Percentiles rank a stretch among this genome's conserved stretches.
phyloP scores from a whole-genome alignment of 2,329 filamentous ascomycete genomes.

The Pseudogymnoascus pannorum region DNA sequence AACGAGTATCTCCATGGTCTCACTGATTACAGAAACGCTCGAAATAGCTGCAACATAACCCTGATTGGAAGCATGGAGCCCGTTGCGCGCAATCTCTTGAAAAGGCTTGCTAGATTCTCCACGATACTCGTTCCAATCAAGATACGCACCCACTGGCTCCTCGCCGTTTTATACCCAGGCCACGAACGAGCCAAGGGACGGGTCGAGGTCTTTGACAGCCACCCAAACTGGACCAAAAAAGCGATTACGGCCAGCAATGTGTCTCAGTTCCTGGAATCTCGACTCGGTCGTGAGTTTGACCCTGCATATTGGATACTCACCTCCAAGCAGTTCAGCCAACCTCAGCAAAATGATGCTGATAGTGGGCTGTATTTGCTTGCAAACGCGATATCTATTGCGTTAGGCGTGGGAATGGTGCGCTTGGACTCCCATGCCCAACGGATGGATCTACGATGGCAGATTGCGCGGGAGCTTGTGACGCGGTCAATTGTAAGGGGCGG shows the following conservation, averaged over 20 bases:
- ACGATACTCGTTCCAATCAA: not conserved
- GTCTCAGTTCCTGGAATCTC: not conserved
- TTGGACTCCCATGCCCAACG: not conserved
- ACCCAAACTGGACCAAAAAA: not conserved
- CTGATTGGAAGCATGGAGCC: not conserved
- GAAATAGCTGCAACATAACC: not conserved
- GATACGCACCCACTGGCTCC: not conserved
- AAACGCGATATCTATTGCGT: not conserved
- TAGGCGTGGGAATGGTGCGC: not conserved
- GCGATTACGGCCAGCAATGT: not conserved
- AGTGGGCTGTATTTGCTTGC: not conserved
- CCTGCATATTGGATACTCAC: not conserved
- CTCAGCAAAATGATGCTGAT: not conserved
- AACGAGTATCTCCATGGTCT: not conserved
- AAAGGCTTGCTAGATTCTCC: not conserved
- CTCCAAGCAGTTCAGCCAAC: not conserved
- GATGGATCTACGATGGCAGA: not conserved
- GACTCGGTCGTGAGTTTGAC: not conserved
- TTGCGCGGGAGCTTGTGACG: not conserved
- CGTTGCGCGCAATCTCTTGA: not conserved
- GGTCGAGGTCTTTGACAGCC: not conserved
- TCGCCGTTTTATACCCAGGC: not conserved
- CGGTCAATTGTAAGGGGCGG: not conserved
- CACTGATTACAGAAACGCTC: not conserved
- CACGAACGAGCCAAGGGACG: not conserved